These are phyloP conservation scores for Agapanthus africanus DNA, from an alignment of 106 monocot genomes.

Conservation along the genomic window DNA sequence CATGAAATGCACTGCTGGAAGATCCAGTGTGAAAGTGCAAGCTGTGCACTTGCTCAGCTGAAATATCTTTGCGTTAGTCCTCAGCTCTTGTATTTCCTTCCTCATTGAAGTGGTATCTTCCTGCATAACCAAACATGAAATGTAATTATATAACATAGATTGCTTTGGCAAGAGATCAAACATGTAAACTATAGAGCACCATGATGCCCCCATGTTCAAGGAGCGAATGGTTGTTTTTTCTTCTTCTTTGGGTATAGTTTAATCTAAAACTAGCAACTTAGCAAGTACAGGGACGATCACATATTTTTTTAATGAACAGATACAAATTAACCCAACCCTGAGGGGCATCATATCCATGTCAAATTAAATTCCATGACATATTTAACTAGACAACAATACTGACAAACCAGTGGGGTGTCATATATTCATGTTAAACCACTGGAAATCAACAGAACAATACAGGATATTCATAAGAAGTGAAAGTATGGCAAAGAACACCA, in stretches of 20 bases:
- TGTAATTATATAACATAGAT: no score
- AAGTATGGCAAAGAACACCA: not conserved
- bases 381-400: not conserved
- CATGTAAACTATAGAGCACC: not conserved
- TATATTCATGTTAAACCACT: not conserved
- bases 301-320: not conserved
- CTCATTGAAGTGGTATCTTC: slow-evolving; percentile 76
- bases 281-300: not conserved
- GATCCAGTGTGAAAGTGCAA: slow-evolving; percentile 95
- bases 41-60: slow-evolving; percentile 92
- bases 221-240: no score
- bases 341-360: not conserved
- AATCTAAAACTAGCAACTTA: not conserved
- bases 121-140: slow-evolving; percentile 29
- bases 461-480: not conserved
- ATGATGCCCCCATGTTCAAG: not conserved
- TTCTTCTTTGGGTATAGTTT: no score
- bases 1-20: slow-evolving; percentile 97
- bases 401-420: not conserved
- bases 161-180: no score
- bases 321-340: slow-evolving; percentile 1
- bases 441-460: not conserved
- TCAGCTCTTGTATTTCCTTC: slow-evolving; percentile 83
- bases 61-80: slow-evolving; percentile 85
- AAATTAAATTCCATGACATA: not conserved